Conservation (phyloP, 2,329 filamentous ascomycete genomes). For the Penicillium rolfsii region DNA sequence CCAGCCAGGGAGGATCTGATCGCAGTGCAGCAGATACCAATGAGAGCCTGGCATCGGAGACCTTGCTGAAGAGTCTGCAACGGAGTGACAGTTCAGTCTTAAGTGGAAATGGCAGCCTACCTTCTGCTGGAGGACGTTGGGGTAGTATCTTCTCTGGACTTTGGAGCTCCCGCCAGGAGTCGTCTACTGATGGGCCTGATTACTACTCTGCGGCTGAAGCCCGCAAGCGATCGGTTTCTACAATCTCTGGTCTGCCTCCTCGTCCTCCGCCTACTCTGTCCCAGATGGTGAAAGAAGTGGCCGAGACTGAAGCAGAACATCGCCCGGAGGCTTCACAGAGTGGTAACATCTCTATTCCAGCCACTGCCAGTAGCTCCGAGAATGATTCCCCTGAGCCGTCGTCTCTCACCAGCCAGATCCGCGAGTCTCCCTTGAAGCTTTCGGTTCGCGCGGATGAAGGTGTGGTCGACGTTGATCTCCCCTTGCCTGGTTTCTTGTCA, state of each 20-base stretch:
- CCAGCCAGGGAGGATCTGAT: conserved; percentile 32
- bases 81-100: conserved; percentile 56
- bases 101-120: conserved; percentile 51
- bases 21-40: conserved; percentile 33
- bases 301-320: conserved; percentile 25
- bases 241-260: conserved; percentile 29
- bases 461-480: conserved; percentile 63
- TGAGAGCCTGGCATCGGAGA: conserved; percentile 57
- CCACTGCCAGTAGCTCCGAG: conserved; percentile 25
- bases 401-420: conserved; percentile 35
- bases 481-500: conserved; percentile 56
- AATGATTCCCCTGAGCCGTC: conserved; percentile 35
- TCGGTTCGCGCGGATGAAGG: conserved; percentile 62
- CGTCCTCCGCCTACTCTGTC: conserved; percentile 35
- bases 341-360: conserved; percentile 43
- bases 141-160: conserved; percentile 60
- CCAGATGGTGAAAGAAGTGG: conserved; percentile 42
- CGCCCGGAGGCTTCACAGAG: conserved; percentile 30
- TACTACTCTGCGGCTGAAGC: conserved; percentile 26
- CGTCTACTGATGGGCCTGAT: conserved; percentile 47
- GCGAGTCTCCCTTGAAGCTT: conserved; percentile 55
- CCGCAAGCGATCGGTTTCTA: conserved; percentile 37
- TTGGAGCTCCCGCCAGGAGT: conserved; percentile 56
- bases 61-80: conserved; percentile 57
- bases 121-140: conserved; percentile 56